These are phyloP conservation scores for Babesia sp. DNA, from an alignment of 169 alveolate species.

Conservation along the genomic window DNA sequence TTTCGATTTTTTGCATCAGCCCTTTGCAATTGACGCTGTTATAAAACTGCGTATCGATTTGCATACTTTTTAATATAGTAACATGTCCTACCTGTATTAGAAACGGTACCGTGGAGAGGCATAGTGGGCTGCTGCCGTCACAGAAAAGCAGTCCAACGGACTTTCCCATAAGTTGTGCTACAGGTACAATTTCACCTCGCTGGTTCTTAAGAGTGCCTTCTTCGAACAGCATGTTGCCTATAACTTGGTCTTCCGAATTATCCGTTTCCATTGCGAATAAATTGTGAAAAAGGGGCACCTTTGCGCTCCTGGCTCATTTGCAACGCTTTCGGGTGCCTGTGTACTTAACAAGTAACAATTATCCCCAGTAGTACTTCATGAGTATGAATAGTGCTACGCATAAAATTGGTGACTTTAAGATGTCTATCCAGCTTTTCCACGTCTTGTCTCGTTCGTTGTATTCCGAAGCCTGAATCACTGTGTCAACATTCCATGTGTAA, in stretches of 20 bases:
- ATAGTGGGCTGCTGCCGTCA: constrained; percentile 31
- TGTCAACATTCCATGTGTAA: neutral
- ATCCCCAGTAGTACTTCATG: constrained; percentile 5
- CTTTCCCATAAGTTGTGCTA: constrained; percentile 12
- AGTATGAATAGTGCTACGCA: constrained; percentile 10
- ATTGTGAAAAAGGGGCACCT: neutral
- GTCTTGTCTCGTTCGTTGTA: constrained; percentile 15
- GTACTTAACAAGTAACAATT: neutral
- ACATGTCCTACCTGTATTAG: constrained; percentile 12
- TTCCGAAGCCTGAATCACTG: neutral
- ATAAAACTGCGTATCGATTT: neutral
- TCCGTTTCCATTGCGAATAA: constrained; percentile 7
- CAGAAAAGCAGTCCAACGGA: constrained; percentile 42
- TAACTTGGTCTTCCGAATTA: too few relatives aligned
- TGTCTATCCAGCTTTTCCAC: neutral
- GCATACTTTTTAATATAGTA: neutral
- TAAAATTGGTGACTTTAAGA: constrained; percentile 11
- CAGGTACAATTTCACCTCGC: constrained; percentile 17
- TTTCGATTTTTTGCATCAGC: constrained; percentile 10
- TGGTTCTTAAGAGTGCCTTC: constrained; percentile 13
- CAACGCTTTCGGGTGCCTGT: constrained; percentile 15
- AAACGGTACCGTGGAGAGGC: constrained; percentile 13
- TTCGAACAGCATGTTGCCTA: neutral
- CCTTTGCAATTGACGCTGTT: constrained; percentile 28
- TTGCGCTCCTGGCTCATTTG: constrained; percentile 4